Evolutionary conservation across 176 grass and related monocot genomes (phyloP).

Genomic region (Cenchrus americanus): DNA sequence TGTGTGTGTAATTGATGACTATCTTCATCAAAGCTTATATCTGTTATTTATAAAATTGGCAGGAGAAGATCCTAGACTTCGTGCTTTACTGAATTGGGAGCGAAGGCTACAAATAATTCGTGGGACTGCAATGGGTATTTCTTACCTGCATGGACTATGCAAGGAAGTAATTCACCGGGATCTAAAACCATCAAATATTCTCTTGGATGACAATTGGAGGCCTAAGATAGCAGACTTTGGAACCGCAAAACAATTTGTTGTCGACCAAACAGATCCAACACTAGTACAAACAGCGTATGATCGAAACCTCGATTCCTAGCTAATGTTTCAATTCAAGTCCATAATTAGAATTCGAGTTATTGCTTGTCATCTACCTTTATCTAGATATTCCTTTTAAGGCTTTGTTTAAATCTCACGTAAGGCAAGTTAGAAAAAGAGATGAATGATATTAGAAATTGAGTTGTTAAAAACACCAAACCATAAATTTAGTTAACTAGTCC

Average conservation of each 20-base stretch:
- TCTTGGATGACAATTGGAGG: slow-evolving; percentile 32
- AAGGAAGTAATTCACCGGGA: slow-evolving; percentile 45
- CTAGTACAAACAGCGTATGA: not conserved
- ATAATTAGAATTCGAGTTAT: no score
- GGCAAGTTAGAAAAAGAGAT: no score
- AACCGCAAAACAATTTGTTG: slow-evolving; percentile 9
- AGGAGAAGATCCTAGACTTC: not conserved
- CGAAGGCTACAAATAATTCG: slow-evolving; percentile 25
- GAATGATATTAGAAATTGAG: no score
- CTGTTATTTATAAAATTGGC: not conserved
- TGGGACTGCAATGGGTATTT: slow-evolving; percentile 13
- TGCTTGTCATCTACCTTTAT: no score
- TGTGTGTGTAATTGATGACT: not conserved
- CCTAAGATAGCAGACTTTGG: slow-evolving; percentile 40
- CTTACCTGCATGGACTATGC: slow-evolving; percentile 40
- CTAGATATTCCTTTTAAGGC: no score
- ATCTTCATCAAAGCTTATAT: not conserved
- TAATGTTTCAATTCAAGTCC: no score
- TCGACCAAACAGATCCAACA: not conserved
- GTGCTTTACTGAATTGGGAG: slow-evolving; percentile 18
- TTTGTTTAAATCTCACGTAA: no score
- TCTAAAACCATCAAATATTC: slow-evolving; percentile 39
- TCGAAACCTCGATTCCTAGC: not conserved
- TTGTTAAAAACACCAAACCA: no score
- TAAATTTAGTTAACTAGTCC: no score